Conservation (phyloP, 306 rosid species). For the Delonix regia region DNA sequence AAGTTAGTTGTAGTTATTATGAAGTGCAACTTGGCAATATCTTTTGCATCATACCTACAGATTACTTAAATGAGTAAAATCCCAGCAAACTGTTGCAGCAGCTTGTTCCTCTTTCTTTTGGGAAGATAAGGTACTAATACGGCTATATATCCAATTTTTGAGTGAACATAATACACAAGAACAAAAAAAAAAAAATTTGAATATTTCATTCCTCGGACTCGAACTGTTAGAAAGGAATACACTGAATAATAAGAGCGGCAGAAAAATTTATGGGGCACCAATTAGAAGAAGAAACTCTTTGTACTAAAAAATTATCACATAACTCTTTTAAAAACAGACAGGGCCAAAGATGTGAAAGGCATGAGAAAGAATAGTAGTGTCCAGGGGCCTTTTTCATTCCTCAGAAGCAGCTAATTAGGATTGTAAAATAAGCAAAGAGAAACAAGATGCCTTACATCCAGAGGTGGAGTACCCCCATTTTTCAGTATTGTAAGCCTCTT, state of each 20-base stretch:
- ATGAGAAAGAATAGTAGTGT: constrained; percentile 9
- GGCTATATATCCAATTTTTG: too few species aligned
- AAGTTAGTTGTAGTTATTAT: too few species aligned
- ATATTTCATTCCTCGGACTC: background rate
- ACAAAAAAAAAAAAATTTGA: too few species aligned
- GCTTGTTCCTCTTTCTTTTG: background rate
- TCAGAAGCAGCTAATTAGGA: constrained; percentile 11
- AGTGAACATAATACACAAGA: too few species aligned
- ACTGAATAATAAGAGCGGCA: background rate
- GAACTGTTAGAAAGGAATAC: background rate
- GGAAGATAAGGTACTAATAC: background rate
- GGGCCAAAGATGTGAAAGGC: background rate
- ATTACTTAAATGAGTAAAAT: background rate
- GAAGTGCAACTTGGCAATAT: too few species aligned
- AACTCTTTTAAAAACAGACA: background rate
- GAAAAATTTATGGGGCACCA: background rate
- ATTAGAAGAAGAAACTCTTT: background rate
- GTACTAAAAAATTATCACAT: background rate
- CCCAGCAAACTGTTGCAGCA: background rate
- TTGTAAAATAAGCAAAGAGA: constrained; percentile 38
- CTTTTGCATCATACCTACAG: too few species aligned
- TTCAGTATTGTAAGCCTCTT: constrained; percentile 81
- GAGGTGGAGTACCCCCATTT: constrained; percentile 65
- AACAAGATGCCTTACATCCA: constrained; percentile 63
- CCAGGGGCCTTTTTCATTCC: constrained; percentile 17